Evolutionary conservation across 345 rosid species (phyloP).

Genomic region (Excoecaria cochinchinensis): DNA sequence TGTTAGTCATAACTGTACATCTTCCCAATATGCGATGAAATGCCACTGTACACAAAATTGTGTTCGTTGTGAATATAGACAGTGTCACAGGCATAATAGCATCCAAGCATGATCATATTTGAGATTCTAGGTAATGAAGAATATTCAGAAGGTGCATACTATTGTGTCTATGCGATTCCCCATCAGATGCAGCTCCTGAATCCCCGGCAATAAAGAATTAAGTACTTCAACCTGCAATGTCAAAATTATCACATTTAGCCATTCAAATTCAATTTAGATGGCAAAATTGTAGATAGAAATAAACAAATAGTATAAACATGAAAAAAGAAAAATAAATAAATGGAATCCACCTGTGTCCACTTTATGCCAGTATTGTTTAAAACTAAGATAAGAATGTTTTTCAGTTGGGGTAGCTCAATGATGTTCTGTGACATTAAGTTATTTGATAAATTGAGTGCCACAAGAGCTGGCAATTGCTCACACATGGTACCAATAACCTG

Average conservation of each 20-base stretch:
- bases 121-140: neutral
- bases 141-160: slow-evolving; percentile 33
- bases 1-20: neutral
- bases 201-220: slow-evolving; percentile 57
- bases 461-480: slow-evolving; percentile 63
- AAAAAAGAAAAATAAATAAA: neutral
- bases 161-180: slow-evolving; percentile 66
- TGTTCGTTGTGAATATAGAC: neutral
- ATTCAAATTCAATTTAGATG: neutral
- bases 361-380: slow-evolving; percentile 61
- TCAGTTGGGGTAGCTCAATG: slow-evolving; percentile 47
- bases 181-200: slow-evolving; percentile 91
- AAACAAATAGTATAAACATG: slow-evolving; percentile 3
- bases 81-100: neutral
- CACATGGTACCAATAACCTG: slow-evolving; percentile 75
- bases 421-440: slow-evolving; percentile 54
- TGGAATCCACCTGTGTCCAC: slow-evolving; percentile 66
- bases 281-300: neutral
- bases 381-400: slow-evolving; percentile 65
- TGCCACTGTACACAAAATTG: neutral
- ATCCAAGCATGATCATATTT: neutral
- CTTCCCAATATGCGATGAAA: neutral
- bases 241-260: neutral
- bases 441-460: slow-evolving; percentile 62
- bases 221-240: slow-evolving; percentile 67